Percentiles rank a stretch among this genome's conserved stretches.
Evolutionary conservation across 73 alveolate genomes (phyloP).

Genomic region (Paramecium primaurelia): DNA sequence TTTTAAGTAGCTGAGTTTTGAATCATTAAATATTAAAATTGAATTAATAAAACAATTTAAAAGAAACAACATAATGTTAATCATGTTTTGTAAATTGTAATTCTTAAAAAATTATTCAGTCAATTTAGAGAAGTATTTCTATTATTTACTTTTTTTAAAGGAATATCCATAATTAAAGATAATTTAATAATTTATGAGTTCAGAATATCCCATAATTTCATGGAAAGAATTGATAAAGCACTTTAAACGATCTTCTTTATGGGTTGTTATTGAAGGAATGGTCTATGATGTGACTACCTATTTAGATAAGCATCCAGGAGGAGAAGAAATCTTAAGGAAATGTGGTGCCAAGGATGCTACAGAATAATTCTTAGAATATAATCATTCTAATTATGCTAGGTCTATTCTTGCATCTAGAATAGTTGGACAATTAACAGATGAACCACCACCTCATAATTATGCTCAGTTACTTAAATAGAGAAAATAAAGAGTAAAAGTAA

Average conservation of each 20-base stretch:
- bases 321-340: constrained; percentile 58
- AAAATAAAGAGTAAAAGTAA: background rate
- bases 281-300: constrained; percentile 84
- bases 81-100: background rate
- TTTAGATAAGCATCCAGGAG: constrained; percentile 93
- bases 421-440: constrained; percentile 44
- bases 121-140: background rate
- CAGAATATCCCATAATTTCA: background rate
- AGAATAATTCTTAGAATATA: constrained; percentile 20
- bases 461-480: background rate
- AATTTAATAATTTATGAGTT: background rate
- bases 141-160: background rate
- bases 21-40: background rate
- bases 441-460: constrained; percentile 36
- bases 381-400: constrained; percentile 43
- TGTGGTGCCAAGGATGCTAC: constrained; percentile 43
- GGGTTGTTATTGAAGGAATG: background rate
- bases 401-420: constrained; percentile 40
- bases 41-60: background rate
- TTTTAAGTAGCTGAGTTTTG: background rate
- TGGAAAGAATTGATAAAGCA: constrained; percentile 26
- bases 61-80: background rate
- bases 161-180: background rate
- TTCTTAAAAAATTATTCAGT: no score
- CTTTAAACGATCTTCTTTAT: background rate